phyloP scores from a whole-genome alignment of 2,329 filamentous ascomycete species.

The Aspergillus sp. region DNA sequence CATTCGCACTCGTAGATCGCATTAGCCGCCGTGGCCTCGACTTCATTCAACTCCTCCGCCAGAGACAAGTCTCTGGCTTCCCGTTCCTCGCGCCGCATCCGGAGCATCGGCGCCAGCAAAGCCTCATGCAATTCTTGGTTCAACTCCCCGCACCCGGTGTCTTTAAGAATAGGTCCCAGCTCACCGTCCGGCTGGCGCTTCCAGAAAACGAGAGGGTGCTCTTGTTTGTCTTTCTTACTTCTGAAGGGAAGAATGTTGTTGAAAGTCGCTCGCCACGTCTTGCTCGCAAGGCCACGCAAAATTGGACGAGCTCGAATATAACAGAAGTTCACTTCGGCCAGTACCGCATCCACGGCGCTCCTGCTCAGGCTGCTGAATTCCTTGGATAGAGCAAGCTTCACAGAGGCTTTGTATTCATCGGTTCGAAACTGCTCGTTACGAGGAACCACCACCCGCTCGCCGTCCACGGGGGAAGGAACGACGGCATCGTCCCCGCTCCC shows the following conservation, averaged over 20 bases:
- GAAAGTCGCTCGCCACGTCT: conserved; percentile 47
- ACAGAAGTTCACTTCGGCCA: conserved; percentile 50
- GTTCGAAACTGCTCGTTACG: conserved; percentile 46
- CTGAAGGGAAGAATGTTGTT: conserved; percentile 44
- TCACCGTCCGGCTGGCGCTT: conserved; percentile 34
- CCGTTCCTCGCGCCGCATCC: conserved; percentile 35
- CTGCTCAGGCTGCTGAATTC: conserved; percentile 46
- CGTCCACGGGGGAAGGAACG: neutral
- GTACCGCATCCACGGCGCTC: conserved; percentile 47
- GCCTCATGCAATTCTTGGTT: conserved; percentile 42
- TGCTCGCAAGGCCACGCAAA: conserved; percentile 42
- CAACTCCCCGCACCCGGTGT: conserved; percentile 45
- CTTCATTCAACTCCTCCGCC: conserved; percentile 44
- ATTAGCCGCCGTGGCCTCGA: conserved; percentile 41
- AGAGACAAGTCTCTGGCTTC: conserved; percentile 37
- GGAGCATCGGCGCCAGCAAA: conserved; percentile 39
- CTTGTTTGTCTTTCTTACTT: conserved; percentile 39
- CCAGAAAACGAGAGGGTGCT: conserved; percentile 42
- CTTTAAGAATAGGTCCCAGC: conserved; percentile 35
- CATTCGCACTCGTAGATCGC: conserved; percentile 51
- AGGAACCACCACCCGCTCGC: conserved; percentile 30
- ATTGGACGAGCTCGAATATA: conserved; percentile 45
- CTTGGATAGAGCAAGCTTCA: conserved; percentile 37
- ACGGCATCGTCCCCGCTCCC: conserved; percentile 1
- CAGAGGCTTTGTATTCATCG: conserved; percentile 43